These are phyloP conservation scores for Talaromyces ruber DNA, from an alignment of 495 filamentous ascomycete species.

Conservation along the genomic window DNA sequence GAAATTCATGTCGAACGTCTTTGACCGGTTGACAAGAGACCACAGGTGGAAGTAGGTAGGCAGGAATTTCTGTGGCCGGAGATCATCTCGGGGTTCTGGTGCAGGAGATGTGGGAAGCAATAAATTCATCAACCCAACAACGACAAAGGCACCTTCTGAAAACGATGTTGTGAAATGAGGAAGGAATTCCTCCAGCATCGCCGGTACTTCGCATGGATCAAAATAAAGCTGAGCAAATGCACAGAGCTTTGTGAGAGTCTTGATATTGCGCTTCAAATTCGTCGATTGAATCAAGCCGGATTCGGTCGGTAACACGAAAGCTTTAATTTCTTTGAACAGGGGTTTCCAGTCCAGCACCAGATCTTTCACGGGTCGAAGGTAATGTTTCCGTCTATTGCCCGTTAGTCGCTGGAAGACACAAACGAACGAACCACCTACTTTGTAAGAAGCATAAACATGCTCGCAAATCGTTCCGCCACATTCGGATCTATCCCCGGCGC, in stretches of 20 bases:
- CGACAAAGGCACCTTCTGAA: slow-evolving; percentile 79
- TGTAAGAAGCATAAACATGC: slow-evolving; percentile 90
- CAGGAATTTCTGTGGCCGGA: slow-evolving; percentile 75
- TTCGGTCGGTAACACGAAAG: slow-evolving; percentile 78
- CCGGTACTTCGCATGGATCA: slow-evolving; percentile 74
- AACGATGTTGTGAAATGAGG: slow-evolving; percentile 95
- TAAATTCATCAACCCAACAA: slow-evolving; percentile 74
- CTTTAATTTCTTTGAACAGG: slow-evolving; percentile 84
- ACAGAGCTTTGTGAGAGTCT: slow-evolving; percentile 77
- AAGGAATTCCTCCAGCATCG: slow-evolving; percentile 87
- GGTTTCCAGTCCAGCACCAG: slow-evolving; percentile 88
- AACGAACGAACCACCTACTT: slow-evolving; percentile 51
- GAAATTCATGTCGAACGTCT: slow-evolving; percentile 75
- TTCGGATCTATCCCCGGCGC: slow-evolving; percentile 79
- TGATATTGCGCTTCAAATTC: slow-evolving; percentile 57
- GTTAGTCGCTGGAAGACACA: slow-evolving; percentile 7
- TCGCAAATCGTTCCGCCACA: slow-evolving; percentile 83
- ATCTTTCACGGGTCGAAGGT: slow-evolving; percentile 81
- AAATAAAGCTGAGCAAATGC: slow-evolving; percentile 87
- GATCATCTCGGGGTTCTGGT: slow-evolving; percentile 55
- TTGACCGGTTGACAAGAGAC: slow-evolving; percentile 87
- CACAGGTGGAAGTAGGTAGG: slow-evolving; percentile 94
- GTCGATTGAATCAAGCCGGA: slow-evolving; percentile 55
- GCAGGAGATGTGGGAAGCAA: slow-evolving; percentile 80
- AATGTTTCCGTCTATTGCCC: slow-evolving; percentile 81